These are phyloP conservation scores for Benincasa hispida DNA, from an alignment of 306 rosid genomes.

Conservation along the genomic window DNA sequence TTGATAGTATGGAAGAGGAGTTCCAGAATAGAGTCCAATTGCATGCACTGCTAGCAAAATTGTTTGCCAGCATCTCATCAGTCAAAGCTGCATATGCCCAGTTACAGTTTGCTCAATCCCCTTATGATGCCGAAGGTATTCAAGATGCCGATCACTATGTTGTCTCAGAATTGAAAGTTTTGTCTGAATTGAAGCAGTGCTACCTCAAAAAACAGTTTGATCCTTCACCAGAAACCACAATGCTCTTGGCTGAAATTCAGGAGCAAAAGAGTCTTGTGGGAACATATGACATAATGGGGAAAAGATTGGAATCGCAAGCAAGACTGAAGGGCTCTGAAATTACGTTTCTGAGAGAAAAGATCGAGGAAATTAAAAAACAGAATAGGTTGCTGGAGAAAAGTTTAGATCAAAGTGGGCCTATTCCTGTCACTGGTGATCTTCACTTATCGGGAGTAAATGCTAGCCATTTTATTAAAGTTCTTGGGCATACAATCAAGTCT, in stretches of 20 bases:
- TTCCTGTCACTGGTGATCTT: conserved; percentile 34
- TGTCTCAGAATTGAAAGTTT: conserved; percentile 46
- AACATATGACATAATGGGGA: conserved; percentile 52
- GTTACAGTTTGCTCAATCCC: conserved; percentile 59
- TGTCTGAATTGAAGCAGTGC: conserved; percentile 76
- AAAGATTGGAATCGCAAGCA: conserved; percentile 63
- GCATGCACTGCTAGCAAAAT: conserved; percentile 50
- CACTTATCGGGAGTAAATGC: conserved; percentile 43
- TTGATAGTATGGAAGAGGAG: conserved; percentile 38
- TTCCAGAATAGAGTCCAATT: conserved; percentile 41
- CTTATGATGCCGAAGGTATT: conserved; percentile 72
- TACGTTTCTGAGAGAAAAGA: conserved; percentile 52
- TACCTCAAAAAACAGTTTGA: conserved; percentile 65
- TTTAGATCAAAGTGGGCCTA: conserved; percentile 50
- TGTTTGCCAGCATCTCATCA: conserved; percentile 62
- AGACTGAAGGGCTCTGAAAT: conserved; percentile 67
- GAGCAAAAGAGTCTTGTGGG: conserved; percentile 61
- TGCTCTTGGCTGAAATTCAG: conserved; percentile 60
- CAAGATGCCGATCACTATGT: conserved; percentile 48
- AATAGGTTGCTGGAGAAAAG: conserved; percentile 48
- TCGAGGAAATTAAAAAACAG: conserved; percentile 43
- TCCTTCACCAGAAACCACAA: conserved; percentile 42
- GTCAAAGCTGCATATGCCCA: conserved; percentile 78
- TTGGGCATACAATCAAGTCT: conserved; percentile 42
- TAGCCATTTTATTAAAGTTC: conserved; percentile 40